Base-by-base conservation (phyloP, 2,329 filamentous ascomycete genomes). In the Ceratocystis lukuohia region DNA sequence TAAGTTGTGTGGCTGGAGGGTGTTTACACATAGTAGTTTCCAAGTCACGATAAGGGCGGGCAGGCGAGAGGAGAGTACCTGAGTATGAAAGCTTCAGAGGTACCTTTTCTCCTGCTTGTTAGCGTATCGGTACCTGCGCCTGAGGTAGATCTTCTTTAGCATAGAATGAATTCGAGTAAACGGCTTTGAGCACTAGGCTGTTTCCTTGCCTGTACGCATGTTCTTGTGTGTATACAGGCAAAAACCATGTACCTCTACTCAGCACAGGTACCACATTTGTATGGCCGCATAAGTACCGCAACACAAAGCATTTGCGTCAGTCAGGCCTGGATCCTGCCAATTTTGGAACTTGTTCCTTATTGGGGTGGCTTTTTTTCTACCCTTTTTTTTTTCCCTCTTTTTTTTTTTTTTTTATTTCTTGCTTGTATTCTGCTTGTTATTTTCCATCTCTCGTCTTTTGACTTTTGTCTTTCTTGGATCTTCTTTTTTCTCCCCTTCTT, bases 341-440 rank as follows among this genome's bases (percentile, higher is more conserved):
- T 63, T 37, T 59, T 33, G 28, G 56, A 45, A 61, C 50, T 15
- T 46, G 50, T 20, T 25, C 41, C 65, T 59, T 65, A 30, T 44
- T 62, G 28, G 59, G 28, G 64, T 66, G 53, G 64, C 37, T 66
- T 66, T 66, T 66, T 50, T 37, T 62, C 12, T 15, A 7, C 6
- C 30, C 33, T 48, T 20, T 66, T 17, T 62, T 22, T 22, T 22
- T 50, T 5, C 7, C 33, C 15, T 56, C 44, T 33, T 48, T 28
- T 48, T 44, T 15, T 33, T 5, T 6, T 0, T 66, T 46, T 66
- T 41, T 61, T 62, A 28, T 41, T 30, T 41, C 56, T 5, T 20
- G 25, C 64, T 44, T 44, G 50, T 25, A 46, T 61, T 53, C 57
- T 45, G 22, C 12, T 41, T 41, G 10, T 12, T 41, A 41, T 41